Evolutionary conservation across 345 rosid species (phyloP).

Genomic region (Eutrema yunnanense): DNA sequence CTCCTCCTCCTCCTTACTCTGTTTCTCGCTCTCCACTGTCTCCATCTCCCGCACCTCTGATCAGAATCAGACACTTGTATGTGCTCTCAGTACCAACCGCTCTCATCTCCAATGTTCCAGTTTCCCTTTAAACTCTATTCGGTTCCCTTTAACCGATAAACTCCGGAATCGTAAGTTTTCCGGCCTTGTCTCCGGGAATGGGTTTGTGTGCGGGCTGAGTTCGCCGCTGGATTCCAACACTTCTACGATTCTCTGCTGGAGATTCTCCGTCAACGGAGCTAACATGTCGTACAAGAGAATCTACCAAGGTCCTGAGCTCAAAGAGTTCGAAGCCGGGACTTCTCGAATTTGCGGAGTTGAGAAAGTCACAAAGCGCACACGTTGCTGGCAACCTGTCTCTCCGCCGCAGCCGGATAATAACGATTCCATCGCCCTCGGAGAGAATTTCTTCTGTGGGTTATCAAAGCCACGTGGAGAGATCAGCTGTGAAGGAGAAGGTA

Average conservation of each 20-base stretch:
- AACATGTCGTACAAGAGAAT: slow-evolving; percentile 27
- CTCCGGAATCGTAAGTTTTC: slow-evolving; percentile 25
- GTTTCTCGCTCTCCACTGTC: slow-evolving; percentile 44
- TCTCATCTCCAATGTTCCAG: slow-evolving; percentile 48
- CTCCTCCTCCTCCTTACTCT: slow-evolving; percentile 2
- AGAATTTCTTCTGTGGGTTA: slow-evolving; percentile 53
- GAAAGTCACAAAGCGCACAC: slow-evolving; percentile 23
- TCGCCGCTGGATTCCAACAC: not conserved
- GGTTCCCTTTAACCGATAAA: not conserved
- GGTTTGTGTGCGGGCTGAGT: slow-evolving; percentile 48
- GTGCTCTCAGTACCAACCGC: slow-evolving; percentile 33
- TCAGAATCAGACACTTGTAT: slow-evolving; percentile 38
- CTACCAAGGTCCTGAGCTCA: slow-evolving; percentile 29
- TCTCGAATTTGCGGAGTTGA: slow-evolving; percentile 50
- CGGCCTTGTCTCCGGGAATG: slow-evolving; percentile 58
- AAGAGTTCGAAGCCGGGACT: slow-evolving; percentile 46
- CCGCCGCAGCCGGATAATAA: not conserved
- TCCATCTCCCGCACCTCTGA: slow-evolving; percentile 44
- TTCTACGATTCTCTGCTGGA: slow-evolving; percentile 52
- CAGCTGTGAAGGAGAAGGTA: slow-evolving; percentile 18
- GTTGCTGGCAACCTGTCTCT: slow-evolving; percentile 54
- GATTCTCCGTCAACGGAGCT: slow-evolving; percentile 40
- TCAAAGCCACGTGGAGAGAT: slow-evolving; percentile 11
- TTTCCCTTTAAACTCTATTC: slow-evolving; percentile 26
- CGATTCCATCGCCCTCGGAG: slow-evolving; percentile 47